Evolutionary conservation across 176 grass and related monocot species (phyloP).

Genomic region (Elaeis guineensis): DNA sequence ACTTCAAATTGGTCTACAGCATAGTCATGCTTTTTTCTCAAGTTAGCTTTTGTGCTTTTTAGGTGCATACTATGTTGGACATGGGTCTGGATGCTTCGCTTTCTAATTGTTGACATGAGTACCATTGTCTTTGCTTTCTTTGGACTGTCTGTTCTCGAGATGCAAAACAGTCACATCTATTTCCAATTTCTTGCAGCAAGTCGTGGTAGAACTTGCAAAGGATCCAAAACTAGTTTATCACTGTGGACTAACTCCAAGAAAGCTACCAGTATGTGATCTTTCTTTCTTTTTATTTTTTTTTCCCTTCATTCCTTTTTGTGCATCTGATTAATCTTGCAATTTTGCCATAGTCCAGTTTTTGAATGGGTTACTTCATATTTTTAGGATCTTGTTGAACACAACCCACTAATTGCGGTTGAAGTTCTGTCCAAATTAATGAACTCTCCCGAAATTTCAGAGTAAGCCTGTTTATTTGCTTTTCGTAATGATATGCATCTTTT

Average conservation of each 20-base stretch:
- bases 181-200: conserved; percentile 53
- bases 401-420: conserved; percentile 72
- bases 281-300: conserved; percentile 2
- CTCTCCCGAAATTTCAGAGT: conserved; percentile 75
- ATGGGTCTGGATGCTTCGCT: no score
- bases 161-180: conserved; percentile 22
- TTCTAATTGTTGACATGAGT: no score
- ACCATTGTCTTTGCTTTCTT: no score
- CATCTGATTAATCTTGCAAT: conserved; percentile 20
- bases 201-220: conserved; percentile 55
- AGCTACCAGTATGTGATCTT: conserved; percentile 58
- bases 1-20: no score
- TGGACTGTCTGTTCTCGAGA: no score
- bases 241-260: conserved; percentile 72
- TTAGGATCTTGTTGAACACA: conserved; percentile 95
- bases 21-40: no score
- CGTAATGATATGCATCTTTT: conserved; percentile 10
- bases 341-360: conserved; percentile 14
- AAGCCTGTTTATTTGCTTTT: conserved; percentile 17
- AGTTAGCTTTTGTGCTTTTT: no score
- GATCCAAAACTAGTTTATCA: conserved; percentile 88
- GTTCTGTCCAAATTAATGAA: conserved; percentile 85
- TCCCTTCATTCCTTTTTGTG: background rate
- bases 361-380: conserved; percentile 13
- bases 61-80: no score